Base-by-base conservation (phyloP, 2,329 filamentous ascomycete species). In the Alternaria sp. region DNA sequence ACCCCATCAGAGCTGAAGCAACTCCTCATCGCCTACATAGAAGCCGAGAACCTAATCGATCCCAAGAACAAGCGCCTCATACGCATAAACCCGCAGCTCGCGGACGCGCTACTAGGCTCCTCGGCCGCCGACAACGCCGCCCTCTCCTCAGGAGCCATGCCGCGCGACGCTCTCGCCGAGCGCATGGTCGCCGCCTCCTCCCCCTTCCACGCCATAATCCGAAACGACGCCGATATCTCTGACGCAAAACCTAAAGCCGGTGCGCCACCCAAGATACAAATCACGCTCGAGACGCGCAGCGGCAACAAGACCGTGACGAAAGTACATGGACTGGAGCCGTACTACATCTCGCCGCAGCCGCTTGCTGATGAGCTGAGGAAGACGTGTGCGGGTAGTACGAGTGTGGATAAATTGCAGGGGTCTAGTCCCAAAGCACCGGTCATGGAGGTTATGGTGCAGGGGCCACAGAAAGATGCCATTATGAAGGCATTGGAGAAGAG, bases 391-490 rank as follows among this genome's bases (percentile, higher is more conserved):
- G 88, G 89, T n/a, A 88, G 86, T 61, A 89, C 89, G 12, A 90
- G 87, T 63, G 87, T 91, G 1, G 84, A 87, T 32, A 86, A 88
- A 68, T 80, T 89, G 30, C 83, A 84, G 49, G 89, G 89, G 4
- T 85, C 83, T 17, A 84, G 84, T 64, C 88, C 88, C 9, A 87
- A 88, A 68, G 86, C 86, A 68, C 87, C 88, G 1, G 81, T 90
- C 3, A 86, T 90, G 85, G 89, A 91, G 75, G 85, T 91, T 19
- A 83, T 90, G 79, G 84, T 91, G 4, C 89, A 91, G 71, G 89
- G 89, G 1, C 88, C 89, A 63, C 89, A 91, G 79, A 85, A 85
- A 60, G 85, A 87, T 64, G 86, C 85, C 15, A 82, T 91, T 17
- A 80, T 88, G 50, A 87, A 85, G 69, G 87, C 88, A 26, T 75